phyloP scores from a whole-genome alignment of 2,329 filamentous ascomycete genomes.

The Aspergillus sp. region DNA sequence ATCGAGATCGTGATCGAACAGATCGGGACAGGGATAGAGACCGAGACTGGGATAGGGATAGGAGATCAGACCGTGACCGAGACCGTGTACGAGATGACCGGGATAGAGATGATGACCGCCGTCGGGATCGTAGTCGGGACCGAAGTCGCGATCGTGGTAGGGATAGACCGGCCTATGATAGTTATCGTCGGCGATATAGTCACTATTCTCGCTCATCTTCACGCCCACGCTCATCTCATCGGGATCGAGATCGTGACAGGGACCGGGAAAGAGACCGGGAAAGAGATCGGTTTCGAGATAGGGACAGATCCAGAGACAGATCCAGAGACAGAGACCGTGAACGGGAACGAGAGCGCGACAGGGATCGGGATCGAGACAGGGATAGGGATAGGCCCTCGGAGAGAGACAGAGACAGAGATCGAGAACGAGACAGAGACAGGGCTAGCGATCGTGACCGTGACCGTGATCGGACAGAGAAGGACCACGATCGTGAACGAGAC shows the following conservation, averaged over 20 bases:
- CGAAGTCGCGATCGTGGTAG: conserved; percentile 8
- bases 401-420: conserved; percentile 11
- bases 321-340: neutral
- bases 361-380: too few species aligned
- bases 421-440: conserved; percentile 9
- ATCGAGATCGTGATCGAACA: conserved; percentile 7
- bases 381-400: conserved; percentile 2
- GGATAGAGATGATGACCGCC: conserved; percentile 22
- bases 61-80: conserved; percentile 10
- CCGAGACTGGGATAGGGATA: conserved; percentile 2
- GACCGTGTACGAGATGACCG: conserved; percentile 15
- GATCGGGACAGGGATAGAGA: conserved; percentile 4
- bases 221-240: conserved; percentile 10
- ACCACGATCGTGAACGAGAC: conserved; percentile 1
- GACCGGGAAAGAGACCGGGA: conserved; percentile 17
- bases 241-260: conserved; percentile 17
- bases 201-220: conserved; percentile 27
- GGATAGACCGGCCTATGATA: conserved; percentile 17
- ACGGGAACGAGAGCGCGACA: neutral
- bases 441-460: conserved; percentile 14
- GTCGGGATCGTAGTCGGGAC: conserved; percentile 18
- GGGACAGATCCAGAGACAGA: conserved; percentile 11
- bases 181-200: conserved; percentile 26
- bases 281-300: conserved; percentile 11
- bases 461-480: conserved; percentile 12